A percentile compares a stretch with the other conserved stretches of the same genome.
These are phyloP conservation scores for Podochytrium sp. DNA, from an alignment of 192 early-diverging fungal species.

Conservation along the genomic window DNA sequence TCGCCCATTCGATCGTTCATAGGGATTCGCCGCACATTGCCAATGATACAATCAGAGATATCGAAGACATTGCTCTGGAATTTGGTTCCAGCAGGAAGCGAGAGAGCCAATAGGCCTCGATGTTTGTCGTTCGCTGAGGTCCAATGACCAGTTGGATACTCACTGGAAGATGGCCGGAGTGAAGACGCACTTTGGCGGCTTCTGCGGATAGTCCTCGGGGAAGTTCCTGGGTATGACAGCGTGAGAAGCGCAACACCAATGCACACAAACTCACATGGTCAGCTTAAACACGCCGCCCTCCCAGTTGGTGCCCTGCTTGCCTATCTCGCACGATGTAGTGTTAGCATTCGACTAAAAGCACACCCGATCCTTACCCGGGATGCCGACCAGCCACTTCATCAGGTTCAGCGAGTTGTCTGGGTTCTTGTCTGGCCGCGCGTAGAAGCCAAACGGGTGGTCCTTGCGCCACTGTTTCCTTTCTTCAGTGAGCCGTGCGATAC, in stretches of 20 bases:
- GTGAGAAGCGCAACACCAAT: slow-evolving; percentile 71
- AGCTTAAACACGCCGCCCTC: slow-evolving; percentile 86
- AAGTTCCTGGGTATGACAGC: slow-evolving; percentile 82
- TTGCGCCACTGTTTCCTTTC: slow-evolving; percentile 98
- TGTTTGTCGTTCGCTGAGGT: background rate
- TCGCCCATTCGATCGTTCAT: too few species aligned
- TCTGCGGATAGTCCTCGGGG: slow-evolving; percentile 85
- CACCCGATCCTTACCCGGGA: slow-evolving; percentile 62
- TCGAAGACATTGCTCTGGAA: slow-evolving; percentile 31
- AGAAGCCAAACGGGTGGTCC: slow-evolving; percentile 94
- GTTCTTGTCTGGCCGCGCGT: slow-evolving; percentile 84
- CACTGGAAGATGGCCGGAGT: slow-evolving; percentile 25
- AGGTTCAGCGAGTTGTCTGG: slow-evolving; percentile 78
- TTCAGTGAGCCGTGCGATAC: slow-evolving; percentile 76
- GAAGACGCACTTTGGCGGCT: slow-evolving; percentile 76
- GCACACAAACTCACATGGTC: slow-evolving; percentile 64
- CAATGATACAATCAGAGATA: slow-evolving; percentile 63
- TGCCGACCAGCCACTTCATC: slow-evolving; percentile 80
- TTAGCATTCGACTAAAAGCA: background rate
- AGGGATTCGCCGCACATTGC: too few species aligned
- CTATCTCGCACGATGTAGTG: slow-evolving; percentile 33
- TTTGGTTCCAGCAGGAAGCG: too few species aligned
- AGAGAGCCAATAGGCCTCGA: too few species aligned
- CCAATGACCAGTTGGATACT: background rate
- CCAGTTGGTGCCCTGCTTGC: slow-evolving; percentile 66